These are phyloP conservation scores for Aspergillus sp. DNA, from an alignment of 2,329 filamentous ascomycete species.

Conservation along the genomic window DNA sequence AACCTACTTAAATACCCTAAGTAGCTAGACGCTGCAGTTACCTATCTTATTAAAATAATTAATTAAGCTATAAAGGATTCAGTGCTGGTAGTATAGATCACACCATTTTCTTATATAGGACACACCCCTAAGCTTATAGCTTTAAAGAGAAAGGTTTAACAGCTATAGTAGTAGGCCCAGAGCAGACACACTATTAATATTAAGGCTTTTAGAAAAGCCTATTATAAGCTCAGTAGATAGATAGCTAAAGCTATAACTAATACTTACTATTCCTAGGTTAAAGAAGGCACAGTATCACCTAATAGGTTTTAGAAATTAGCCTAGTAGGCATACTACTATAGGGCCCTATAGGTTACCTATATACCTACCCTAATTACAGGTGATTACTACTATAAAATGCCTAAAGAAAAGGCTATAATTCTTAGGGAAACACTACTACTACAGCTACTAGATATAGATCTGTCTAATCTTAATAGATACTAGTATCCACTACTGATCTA, in stretches of 20 bases:
- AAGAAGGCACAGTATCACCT: too few relatives aligned
- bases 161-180: not conserved
- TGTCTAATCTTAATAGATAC: not conserved
- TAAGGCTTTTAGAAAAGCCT: too few relatives aligned
- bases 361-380: conserved; percentile 1
- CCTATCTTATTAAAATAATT: not conserved
- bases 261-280: too few relatives aligned
- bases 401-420: not conserved
- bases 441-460: not conserved
- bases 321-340: not conserved
- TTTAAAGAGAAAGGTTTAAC: not conserved
- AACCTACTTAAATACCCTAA: not conserved
- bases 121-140: not conserved
- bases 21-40: not conserved
- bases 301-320: conserved; percentile 1
- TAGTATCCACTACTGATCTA: not conserved
- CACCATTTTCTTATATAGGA: not conserved
- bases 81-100: not conserved
- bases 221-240: too few relatives aligned
- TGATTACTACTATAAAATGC: not conserved
- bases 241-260: too few relatives aligned
- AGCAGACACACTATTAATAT: not conserved
- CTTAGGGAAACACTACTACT: conserved; percentile 4
- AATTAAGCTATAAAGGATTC: not conserved
- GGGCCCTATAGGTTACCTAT: not conserved